These are phyloP conservation scores for Coffea canephora DNA, from an alignment of 257 asterid genomes.

Conservation along the genomic window DNA sequence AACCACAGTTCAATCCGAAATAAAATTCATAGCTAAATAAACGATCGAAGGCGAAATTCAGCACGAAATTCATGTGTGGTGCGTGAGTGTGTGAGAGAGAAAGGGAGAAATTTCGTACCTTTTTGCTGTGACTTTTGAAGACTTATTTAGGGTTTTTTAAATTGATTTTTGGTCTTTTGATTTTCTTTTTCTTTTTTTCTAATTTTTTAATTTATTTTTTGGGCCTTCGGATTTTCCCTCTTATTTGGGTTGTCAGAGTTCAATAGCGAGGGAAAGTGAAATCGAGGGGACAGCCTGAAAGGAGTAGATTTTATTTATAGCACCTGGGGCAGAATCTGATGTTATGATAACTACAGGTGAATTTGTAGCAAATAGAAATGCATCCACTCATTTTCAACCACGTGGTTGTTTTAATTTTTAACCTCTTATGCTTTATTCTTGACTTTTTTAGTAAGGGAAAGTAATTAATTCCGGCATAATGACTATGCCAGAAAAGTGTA, in stretches of 20 bases:
- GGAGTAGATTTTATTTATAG: too few relatives aligned
- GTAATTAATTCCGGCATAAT: too few relatives aligned
- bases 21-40: not conserved
- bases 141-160: slow-evolving; percentile 25
- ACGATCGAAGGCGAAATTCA: slow-evolving; percentile 10
- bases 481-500: too few relatives aligned
- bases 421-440: too few relatives aligned
- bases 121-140: slow-evolving; percentile 10
- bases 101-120: slow-evolving; percentile 19
- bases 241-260: slow-evolving; percentile 15
- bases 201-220: not conserved
- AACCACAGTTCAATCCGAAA: not conserved
- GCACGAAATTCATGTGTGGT: not conserved
- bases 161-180: not conserved
- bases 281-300: not conserved
- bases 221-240: slow-evolving; percentile 18
- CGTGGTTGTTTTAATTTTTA: too few relatives aligned
- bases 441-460: too few relatives aligned
- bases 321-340: too few relatives aligned
- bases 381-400: too few relatives aligned
- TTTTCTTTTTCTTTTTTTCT: not conserved
- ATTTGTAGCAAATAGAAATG: too few relatives aligned
- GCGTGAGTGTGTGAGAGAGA: not conserved
- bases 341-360: too few relatives aligned
- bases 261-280: slow-evolving; percentile 29